Conservation (phyloP, 2,329 filamentous ascomycete species). For the Paraconiothyrium sp. region DNA sequence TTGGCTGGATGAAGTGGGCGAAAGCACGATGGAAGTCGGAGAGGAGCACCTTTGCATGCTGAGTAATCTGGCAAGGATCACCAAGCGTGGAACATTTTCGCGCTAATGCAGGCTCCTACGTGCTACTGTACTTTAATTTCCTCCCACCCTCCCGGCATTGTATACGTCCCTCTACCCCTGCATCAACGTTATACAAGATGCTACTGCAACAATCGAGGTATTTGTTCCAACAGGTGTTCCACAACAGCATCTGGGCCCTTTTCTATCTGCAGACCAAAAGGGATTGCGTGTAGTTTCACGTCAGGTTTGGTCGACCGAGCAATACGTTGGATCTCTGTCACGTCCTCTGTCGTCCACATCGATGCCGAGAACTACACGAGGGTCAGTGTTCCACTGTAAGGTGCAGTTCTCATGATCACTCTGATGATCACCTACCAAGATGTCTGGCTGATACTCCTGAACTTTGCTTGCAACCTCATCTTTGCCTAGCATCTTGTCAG, state of each 20-base stretch:
- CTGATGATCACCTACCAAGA: conserved; percentile 56
- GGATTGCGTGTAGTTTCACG: conserved; percentile 62
- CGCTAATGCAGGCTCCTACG: too few species aligned
- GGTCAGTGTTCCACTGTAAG: too few species aligned
- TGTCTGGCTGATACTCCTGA: conserved; percentile 60
- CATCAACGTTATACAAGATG: neutral
- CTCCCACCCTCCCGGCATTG: too few species aligned
- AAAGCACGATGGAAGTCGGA: too few species aligned
- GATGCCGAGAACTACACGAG: neutral
- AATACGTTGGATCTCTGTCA: conserved; percentile 49
- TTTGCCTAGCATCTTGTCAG: conserved; percentile 52
- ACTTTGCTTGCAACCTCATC: conserved; percentile 65
- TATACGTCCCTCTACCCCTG: too few species aligned
- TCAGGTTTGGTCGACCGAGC: conserved; percentile 56
- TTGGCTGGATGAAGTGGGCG: too few species aligned
- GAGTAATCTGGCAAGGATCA: too few species aligned
- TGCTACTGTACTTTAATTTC: too few species aligned
- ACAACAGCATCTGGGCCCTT: conserved; percentile 63
- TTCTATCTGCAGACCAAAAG: conserved; percentile 62
- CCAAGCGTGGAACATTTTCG: too few species aligned
- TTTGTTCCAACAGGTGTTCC: conserved; percentile 57
- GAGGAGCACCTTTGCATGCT: too few species aligned
- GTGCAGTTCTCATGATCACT: neutral
- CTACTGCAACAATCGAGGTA: conserved; percentile 39
- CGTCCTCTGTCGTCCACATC: neutral